Evolutionary conservation across 768 basidiomycete species (phyloP), one percentile per base, ranked within the genome.

Genomic region (Roridomyces roridus): DNA sequence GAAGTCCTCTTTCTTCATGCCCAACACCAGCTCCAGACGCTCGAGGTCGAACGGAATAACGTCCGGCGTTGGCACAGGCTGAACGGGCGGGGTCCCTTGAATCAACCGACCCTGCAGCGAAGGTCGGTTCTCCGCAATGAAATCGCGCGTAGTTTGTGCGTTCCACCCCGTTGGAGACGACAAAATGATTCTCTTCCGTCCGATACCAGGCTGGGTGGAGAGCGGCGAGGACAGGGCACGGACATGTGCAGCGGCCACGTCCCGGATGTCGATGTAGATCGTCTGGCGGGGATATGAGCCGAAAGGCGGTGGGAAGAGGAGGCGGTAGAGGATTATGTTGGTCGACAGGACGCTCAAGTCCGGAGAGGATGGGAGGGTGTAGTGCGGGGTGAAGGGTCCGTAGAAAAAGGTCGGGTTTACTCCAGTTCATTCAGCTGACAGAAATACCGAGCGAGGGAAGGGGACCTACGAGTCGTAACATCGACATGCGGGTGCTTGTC

Each of bases 401-500:
- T 74, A 75, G 34, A 76, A 59, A 59, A 67, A 75, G 0, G 76
- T 69, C 2, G 77, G 77, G 50, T 72, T 72, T n/a, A n/a, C n/a
- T n/a, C n/a, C n/a, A n/a, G n/a, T n/a, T n/a, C n/a, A n/a, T n/a
- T n/a, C n/a, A n/a, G n/a, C n/a, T n/a, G n/a, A n/a, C n/a, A n/a
- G n/a, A n/a, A n/a, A n/a, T n/a, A n/a, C n/a, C n/a, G n/a, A n/a
- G 17, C 49, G 29, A 20, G 51, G 35, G 26, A 29, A 12, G 10
- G 28, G 17, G 6, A 62, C 73, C 48, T 57, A 80, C 78, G 35
- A 2, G 74, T 70, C 2, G 73, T 75, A 51, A 79, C 65, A 25
- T 77, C 74, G 26, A 78, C 60, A 35, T 77, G 59, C 1, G 76
- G 73, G 53, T 79, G 73, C 24, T 69, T 66, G 18, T 74, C 74